Percentiles rank a stretch among this genome's conserved stretches.
Evolutionary conservation across 2,329 filamentous ascomycete species (phyloP).

Genomic region (Talaromyces sp.): DNA sequence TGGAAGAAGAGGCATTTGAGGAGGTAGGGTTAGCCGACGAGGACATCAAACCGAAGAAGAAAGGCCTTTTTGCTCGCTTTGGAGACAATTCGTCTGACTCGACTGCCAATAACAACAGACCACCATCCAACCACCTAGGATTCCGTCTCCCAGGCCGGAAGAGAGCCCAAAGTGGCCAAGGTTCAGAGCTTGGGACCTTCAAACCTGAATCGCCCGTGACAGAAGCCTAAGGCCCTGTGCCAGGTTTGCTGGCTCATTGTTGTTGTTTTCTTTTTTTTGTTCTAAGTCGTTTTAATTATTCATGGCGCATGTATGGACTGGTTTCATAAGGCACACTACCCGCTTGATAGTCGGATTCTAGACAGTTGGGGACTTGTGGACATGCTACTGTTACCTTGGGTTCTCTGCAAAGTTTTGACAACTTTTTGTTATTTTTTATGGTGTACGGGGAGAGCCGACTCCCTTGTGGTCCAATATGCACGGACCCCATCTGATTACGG

Average conservation of each 20-base stretch:
- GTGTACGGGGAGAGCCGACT: not conserved
- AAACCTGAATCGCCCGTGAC: conserved; percentile 27
- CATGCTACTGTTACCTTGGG: not conserved
- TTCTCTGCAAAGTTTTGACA: not conserved
- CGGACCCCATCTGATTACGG: not conserved
- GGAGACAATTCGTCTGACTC: conserved; percentile 52
- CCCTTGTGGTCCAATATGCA: not conserved
- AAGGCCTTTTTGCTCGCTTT: conserved; percentile 73
- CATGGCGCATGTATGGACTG: not conserved
- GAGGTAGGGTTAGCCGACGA: conserved; percentile 78
- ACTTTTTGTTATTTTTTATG: not conserved
- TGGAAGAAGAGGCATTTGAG: conserved; percentile 77
- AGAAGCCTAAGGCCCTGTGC: conserved; percentile 10
- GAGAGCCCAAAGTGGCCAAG: conserved; percentile 64
- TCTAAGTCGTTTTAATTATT: not conserved
- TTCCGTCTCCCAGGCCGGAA: conserved; percentile 71
- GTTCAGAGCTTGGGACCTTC: conserved; percentile 67
- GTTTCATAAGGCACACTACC: not conserved
- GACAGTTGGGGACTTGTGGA: not conserved
- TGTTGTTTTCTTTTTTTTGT: not conserved
- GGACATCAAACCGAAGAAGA: conserved; percentile 68
- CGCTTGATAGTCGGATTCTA: not conserved
- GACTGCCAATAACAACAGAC: conserved; percentile 37
- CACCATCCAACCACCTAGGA: conserved; percentile 45
- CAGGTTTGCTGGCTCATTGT: not conserved